Conservation (phyloP, 306 rosid species). For the Vigna angularis region DNA sequence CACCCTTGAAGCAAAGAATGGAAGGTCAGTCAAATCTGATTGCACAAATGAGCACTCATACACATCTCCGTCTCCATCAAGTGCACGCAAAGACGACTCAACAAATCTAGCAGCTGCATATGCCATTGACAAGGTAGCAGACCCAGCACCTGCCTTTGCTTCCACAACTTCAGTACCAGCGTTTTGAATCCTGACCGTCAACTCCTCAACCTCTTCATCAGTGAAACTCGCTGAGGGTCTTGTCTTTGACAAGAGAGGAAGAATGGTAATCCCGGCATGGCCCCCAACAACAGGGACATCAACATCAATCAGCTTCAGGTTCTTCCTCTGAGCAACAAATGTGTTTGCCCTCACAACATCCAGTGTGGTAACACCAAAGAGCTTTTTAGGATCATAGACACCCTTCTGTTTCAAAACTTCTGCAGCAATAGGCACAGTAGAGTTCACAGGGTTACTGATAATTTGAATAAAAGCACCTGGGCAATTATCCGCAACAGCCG, state of each 20-base stretch:
- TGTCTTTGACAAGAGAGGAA: conserved; percentile 88
- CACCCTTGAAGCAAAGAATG: conserved; percentile 92
- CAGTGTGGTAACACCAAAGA: conserved; percentile 92
- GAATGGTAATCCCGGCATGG: conserved; percentile 95
- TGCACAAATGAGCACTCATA: conserved; percentile 86
- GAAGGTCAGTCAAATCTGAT: conserved; percentile 90
- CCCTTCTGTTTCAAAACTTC: conserved; percentile 88
- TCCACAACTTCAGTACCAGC: conserved; percentile 99
- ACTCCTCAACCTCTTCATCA: conserved; percentile 77
- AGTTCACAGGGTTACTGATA: conserved; percentile 96
- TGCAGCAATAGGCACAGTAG: conserved; percentile 93
- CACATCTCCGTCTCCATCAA: conserved; percentile 95
- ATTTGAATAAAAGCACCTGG: conserved; percentile 91
- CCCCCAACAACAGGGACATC: conserved; percentile 98
- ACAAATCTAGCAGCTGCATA: conserved; percentile 98
- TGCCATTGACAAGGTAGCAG: conserved; percentile 99
- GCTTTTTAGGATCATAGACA: conserved; percentile 92
- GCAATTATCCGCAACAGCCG: conserved; percentile 93
- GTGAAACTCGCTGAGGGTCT: conserved; percentile 74
- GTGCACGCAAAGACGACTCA: conserved; percentile 93
- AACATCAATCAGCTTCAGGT: conserved; percentile 89
- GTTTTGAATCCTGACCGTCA: conserved; percentile 88
- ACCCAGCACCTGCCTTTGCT: conserved; percentile 98
- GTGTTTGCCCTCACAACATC: conserved; percentile 99
- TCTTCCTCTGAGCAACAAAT: conserved; percentile 92